Evolutionary conservation across 495 filamentous ascomycete genomes (phyloP), one percentile per base, ranked within the genome.

Genomic region (Daldinia decipiens): DNA sequence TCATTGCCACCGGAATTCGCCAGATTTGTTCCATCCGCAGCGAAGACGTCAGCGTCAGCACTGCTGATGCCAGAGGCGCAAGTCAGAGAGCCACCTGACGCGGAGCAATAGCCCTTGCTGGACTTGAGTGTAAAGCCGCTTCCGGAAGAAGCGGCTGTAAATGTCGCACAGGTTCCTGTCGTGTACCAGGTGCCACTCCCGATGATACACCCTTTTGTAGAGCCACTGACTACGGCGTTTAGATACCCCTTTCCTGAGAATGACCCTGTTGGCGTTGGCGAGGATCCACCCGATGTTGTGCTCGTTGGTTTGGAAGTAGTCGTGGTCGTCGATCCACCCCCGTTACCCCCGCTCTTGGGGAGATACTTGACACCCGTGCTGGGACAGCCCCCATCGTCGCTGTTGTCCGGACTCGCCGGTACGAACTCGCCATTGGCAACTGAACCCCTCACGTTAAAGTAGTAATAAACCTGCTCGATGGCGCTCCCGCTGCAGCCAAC

Each of bases 401-500:
- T 51, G n/a, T 67, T 74, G 24, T 75, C 70, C 9, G 74, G 74
- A 24, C 56, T 60, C 13, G 73, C 51, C 11, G 91, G 77, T 32
- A 91, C 81, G 77, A 94, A 95, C 36, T 85, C 76, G 15, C 92
- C 93, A 2, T 82, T 88, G 72, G 91, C 89, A 17, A 94, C 78
- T 40, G 84, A 87, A 26, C 93, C 93, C 38, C 84, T 82, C 13
- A 94, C 87, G 68, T 93, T 89, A 80, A 88, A 95, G 72, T 89
- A 86, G 76, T 95, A 95, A 87, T 90, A 94, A 21, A 92, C 85
- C 77, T 95, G 87, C 65, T 92, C 87, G 32, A 96, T 78, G 27
- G 65, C 64, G 32, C 81, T 75, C 26, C 80, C 79, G 17, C 78
- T 76, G 74, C 92, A 94, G 45, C 87, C 86, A 15, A 94, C 79